Conservation (phyloP, 1,284 basidiomycete species). For the Trametes versicolor region DNA sequence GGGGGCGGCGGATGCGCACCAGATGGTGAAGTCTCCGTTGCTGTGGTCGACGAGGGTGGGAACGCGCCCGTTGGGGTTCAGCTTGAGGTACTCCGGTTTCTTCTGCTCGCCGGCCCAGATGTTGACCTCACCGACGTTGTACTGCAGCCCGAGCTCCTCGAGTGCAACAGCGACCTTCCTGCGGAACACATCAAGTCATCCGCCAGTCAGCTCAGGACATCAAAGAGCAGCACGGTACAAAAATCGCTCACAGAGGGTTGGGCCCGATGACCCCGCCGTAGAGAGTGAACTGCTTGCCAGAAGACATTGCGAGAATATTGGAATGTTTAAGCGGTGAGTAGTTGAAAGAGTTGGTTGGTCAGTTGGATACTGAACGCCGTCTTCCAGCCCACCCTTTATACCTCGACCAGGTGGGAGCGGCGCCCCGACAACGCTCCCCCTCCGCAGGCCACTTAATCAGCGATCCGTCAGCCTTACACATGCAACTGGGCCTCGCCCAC, state of each 20-base stretch:
- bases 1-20: constrained; percentile 8
- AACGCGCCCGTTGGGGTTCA: constrained; percentile 44
- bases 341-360: background rate
- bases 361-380: background rate
- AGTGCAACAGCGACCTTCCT: constrained; percentile 40
- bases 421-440: no score
- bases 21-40: constrained; percentile 40
- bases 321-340: background rate
- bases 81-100: constrained; percentile 33
- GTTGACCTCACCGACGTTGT: constrained; percentile 40
- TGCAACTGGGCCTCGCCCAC: no score
- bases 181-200: background rate
- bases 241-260: constrained; percentile 14
- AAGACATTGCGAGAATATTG: background rate
- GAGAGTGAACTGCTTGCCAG: constrained; percentile 41
- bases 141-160: constrained; percentile 40
- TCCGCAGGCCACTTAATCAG: no score
- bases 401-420: no score
- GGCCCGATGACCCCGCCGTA: constrained; percentile 36
- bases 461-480: no score
- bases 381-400: background rate
- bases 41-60: constrained; percentile 46
- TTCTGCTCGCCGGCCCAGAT: constrained; percentile 42
- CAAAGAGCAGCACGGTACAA: background rate
- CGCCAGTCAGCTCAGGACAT: background rate